Percentiles rank a stretch among this genome's conserved stretches.
Conservation (phyloP, 495 filamentous ascomycete species). For the Aspergillus bertholletiae region DNA sequence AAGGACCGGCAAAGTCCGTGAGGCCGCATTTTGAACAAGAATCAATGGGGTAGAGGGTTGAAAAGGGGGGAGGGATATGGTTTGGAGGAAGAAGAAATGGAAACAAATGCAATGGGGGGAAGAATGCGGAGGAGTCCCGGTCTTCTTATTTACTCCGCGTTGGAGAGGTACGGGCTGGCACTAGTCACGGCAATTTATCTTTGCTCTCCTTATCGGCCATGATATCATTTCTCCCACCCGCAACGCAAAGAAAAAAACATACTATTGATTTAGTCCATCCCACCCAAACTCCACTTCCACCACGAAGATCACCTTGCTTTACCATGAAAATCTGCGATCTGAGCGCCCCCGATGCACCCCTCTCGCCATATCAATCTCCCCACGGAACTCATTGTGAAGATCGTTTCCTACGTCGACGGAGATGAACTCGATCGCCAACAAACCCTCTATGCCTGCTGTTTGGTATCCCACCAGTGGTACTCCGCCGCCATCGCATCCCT, state of each 20-base stretch:
- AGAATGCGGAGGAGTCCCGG: not conserved
- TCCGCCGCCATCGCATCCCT: constrained; percentile 50
- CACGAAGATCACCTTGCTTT: not conserved
- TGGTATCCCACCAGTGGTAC: constrained; percentile 66
- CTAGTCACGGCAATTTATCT: not conserved
- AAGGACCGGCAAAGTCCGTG: constrained; percentile 27
- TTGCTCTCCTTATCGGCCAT: not conserved
- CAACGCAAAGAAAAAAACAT: too few relatives aligned
- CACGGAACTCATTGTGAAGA: constrained; percentile 52
- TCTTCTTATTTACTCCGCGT: too few relatives aligned
- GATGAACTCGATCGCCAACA: constrained; percentile 29
- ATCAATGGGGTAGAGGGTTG: not conserved
- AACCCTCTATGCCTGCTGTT: constrained; percentile 50
- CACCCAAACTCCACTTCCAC: constrained; percentile 1
- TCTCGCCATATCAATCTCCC: constrained; percentile 29
- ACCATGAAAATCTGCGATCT: constrained; percentile 2
- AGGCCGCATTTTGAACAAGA: constrained; percentile 20
- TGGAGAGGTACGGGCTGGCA: too few relatives aligned
- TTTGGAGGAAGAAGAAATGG: constrained; percentile 26
- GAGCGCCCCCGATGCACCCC: constrained; percentile 7
- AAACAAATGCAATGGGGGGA: not conserved
- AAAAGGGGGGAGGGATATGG: not conserved
- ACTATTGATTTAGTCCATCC: not conserved
- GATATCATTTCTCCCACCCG: constrained; percentile 11
- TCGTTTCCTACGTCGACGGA: constrained; percentile 29